Base-by-base conservation (phyloP, 768 basidiomycete species). In the Tricholoma matsutake region DNA sequence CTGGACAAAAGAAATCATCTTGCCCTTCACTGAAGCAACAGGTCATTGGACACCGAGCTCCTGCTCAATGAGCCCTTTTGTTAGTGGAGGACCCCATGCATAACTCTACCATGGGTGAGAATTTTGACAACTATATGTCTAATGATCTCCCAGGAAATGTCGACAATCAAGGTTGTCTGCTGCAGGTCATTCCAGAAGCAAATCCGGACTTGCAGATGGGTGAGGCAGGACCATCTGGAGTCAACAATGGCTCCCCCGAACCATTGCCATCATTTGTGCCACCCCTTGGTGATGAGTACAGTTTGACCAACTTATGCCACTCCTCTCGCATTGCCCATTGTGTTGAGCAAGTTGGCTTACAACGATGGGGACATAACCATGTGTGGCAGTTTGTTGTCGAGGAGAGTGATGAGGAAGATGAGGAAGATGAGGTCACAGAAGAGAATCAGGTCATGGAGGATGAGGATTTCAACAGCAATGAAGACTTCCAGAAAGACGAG, bases 361-460 rank as follows among this genome's bases (percentile, higher is more conserved):
- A 56, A 56, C 22, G 18, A 22, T 56, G 55, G 55, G 37, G 22
- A 28, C n/a, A 20, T 28, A 37, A 35, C 25, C 35, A 35, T 43
- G 14, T 28, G 16, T 8, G 4, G 49, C 37, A 41, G 32, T 39
- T 56, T 39, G n/a, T 39, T 6, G 4, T 51, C 16, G 14, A 51
- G 49, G 28, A 51, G 25, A 51, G 49, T 51, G 28, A 51, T 51
- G 49, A 51, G 49, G 49, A 51, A 51, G 49, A 51, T 29, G 49
- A 51, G 28, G 49, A 25, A 25, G 22, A 25, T 25, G 22, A 25
- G 22, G 22, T 51, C 6, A 7, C 49, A 51, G 49, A n/a, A 51
- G 49, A 51, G 49, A 29, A 51, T 29, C 49, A 51, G 49, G 49
- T 51, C 41, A 35, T 55, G 54, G 54, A 55, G 32, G 22, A 55